phyloP scores from a whole-genome alignment of 1,284 basidiomycete species.

The Cutaneotrichosporon daszewskae region DNA sequence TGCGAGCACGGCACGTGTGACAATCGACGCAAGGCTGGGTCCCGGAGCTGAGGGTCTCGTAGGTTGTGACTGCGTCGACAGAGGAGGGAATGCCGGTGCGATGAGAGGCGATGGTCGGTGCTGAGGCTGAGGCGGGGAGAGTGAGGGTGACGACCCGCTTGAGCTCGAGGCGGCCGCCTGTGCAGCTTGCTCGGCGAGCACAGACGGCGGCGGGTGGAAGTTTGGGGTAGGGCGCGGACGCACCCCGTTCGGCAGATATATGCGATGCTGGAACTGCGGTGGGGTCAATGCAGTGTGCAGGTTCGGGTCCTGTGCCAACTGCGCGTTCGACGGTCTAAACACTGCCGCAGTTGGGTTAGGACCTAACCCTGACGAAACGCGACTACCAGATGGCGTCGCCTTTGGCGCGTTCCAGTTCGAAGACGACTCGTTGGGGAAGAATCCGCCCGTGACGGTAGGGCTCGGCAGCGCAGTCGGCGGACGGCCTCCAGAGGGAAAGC shows the following conservation, averaged over 20 bases:
- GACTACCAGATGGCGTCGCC: neutral
- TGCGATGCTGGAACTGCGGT: constrained; percentile 46
- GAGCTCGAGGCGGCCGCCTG: constrained; percentile 13
- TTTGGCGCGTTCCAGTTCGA: constrained; percentile 8
- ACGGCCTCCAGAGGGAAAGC: constrained; percentile 33
- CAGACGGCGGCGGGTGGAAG: constrained; percentile 40
- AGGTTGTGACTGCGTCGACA: constrained; percentile 23
- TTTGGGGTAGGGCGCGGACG: constrained; percentile 38
- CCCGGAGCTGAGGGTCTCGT: constrained; percentile 12
- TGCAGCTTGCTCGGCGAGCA: constrained; percentile 29
- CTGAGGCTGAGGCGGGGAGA: neutral
- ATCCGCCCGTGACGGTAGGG: constrained; percentile 4
- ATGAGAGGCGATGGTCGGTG: neutral
- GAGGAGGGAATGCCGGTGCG: constrained; percentile 38
- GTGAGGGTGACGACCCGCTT: constrained; percentile 3
- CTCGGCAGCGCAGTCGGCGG: constrained; percentile 3
- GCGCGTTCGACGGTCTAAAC: constrained; percentile 30
- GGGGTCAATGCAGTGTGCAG: constrained; percentile 43
- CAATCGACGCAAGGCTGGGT: constrained; percentile 44
- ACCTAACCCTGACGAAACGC: no score
- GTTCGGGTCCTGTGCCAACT: no score
- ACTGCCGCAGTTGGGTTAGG: constrained; percentile 37
- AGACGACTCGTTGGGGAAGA: constrained; percentile 4
- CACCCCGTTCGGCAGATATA: constrained; percentile 41
- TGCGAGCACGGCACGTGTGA: constrained; percentile 42